Evolutionary conservation across 768 basidiomycete species (phyloP).

Genomic region (Suillus luteus): DNA sequence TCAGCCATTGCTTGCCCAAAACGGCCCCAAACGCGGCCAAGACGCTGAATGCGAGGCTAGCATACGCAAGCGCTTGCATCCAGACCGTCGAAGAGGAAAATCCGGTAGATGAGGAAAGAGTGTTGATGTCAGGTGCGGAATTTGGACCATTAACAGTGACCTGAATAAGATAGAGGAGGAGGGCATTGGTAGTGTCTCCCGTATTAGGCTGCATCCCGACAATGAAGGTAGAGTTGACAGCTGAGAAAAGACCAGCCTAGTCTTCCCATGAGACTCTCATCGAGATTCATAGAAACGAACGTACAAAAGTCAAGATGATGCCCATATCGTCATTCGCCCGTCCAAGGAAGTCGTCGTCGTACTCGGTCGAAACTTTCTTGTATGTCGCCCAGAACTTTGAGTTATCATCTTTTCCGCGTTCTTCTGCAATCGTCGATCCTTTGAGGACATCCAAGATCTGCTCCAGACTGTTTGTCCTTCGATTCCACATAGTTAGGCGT

Average conservation of each 20-base stretch:
- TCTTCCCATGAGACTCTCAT: not conserved
- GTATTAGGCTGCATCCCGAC: not conserved
- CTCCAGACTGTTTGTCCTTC: not conserved
- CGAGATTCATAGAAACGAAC: not conserved
- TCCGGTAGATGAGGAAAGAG: not conserved
- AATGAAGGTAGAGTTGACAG: slow-evolving; percentile 4
- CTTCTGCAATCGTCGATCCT: not conserved
- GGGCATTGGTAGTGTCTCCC: not conserved
- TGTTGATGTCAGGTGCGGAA: not conserved
- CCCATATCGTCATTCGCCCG: slow-evolving; percentile 5
- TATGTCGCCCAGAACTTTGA: not conserved
- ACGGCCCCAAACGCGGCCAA: slow-evolving; percentile 1
- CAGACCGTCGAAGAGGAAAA: not conserved
- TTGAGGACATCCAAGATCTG: not conserved
- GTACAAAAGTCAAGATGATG: not conserved
- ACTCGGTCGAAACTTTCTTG: not conserved
- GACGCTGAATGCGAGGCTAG: not conserved
- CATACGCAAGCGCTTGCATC: not conserved
- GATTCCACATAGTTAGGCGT: not conserved
- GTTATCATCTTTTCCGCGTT: not conserved
- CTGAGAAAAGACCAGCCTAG: slow-evolving; percentile 7
- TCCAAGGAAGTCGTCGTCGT: not conserved
- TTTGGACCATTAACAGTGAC: not conserved
- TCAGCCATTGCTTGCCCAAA: not conserved
- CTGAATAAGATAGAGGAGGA: not conserved